phyloP scores from a whole-genome alignment of 202 grass and related monocot species.

The Zizania palustris region DNA sequence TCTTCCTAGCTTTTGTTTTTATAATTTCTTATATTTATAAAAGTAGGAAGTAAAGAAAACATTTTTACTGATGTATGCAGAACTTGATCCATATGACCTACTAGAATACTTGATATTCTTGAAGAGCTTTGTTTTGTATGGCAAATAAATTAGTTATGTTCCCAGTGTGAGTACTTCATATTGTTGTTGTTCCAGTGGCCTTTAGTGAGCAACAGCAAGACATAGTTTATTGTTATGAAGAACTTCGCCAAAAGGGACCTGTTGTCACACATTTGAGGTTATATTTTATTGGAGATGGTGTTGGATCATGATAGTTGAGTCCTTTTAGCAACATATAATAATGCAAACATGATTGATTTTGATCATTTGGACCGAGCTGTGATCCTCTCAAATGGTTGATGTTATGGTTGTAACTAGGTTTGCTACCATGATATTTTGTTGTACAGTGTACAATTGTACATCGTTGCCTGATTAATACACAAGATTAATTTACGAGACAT shows the following conservation, averaged over 20 bases:
- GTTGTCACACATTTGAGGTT: not conserved
- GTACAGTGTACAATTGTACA: not conserved
- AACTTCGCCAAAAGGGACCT: not conserved
- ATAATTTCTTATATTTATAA: not conserved
- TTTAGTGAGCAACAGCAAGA: not conserved
- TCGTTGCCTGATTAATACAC: not conserved
- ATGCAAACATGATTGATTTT: not conserved
- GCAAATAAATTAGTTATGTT: not conserved
- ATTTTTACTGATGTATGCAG: constrained; percentile 15
- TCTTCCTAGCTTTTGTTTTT: not conserved
- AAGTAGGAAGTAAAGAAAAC: constrained; percentile 11
- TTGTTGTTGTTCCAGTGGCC: constrained; percentile 12
- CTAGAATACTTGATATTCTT: not conserved
- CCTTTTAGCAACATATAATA: constrained; percentile 23
- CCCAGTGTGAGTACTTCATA: not conserved
- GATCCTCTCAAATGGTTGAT: not conserved
- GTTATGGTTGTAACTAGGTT: not conserved
- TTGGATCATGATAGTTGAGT: not conserved
- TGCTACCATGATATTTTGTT: not conserved
- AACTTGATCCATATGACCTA: not conserved
- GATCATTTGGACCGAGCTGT: not conserved
- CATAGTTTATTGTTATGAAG: not conserved
- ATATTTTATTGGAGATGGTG: not conserved
- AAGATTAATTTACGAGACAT: not conserved
- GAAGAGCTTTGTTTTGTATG: not conserved